Evolutionary conservation across 768 basidiomycete species (phyloP), one percentile per base, ranked within the genome.

Genomic region (Imleria badia): DNA sequence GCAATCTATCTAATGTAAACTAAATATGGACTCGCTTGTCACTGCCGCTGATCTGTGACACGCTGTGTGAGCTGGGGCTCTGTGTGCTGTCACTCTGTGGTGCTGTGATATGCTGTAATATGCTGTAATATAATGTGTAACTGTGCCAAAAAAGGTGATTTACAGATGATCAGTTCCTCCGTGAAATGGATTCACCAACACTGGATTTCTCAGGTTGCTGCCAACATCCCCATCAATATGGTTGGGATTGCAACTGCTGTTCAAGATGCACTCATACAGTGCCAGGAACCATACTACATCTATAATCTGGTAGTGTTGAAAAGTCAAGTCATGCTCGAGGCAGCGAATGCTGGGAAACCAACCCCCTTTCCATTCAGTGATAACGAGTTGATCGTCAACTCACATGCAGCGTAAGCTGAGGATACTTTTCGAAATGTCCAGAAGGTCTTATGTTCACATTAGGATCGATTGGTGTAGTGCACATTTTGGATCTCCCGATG

Each of bases 381-480:
- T 5, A 33, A 55, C 3, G 50, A 34, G 5, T 11, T 69, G 15
- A 34, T 49, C 2, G 44, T 68, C 29, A 62, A 61, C 34, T 68
- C 65, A 5, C 52, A 56, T 45, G 22, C 29, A 10, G 9, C 14
- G 62, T 67, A 35, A 35, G 59, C 52, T 19, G n/a, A n/a, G n/a
- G 19, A 1, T 3, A 20, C 17, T 30, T 6, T 5, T 11, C 11
- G 14, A 31, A 15, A 2, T 14, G 2, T 8, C 3, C 31, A 8
- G 3, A 33, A 6, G 1, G 11, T 22, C n/a, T 51, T 0, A 36
- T 44, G 15, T 35, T 38, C 6, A 10, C 6, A n/a, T 22, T 26
- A 64, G 59, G 35, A 47, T 64, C 22, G 63, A 63, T 14, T 60
- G 62, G 58, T 41, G 53, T 17, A 22, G 45, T 26, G 33, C 46